phyloP scores from a whole-genome alignment of 345 rosid genomes.

The Excoecaria cochinchinensis region DNA sequence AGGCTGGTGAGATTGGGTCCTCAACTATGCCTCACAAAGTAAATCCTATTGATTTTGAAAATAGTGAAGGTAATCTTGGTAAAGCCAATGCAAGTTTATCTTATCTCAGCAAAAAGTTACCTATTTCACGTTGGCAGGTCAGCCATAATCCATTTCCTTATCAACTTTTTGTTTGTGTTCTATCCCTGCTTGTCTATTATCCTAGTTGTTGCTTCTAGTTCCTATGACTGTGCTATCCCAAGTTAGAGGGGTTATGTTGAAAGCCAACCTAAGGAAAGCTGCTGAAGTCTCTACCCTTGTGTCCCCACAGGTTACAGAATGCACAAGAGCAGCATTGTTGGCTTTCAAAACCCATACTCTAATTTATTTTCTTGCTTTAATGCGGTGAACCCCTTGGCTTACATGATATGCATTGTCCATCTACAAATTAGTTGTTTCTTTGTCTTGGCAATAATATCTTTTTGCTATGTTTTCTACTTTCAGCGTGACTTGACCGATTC shows the following conservation, averaged over 20 bases:
- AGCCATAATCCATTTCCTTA: conserved; percentile 7
- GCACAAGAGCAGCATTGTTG: background rate
- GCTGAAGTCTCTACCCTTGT: background rate
- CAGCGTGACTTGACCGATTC: conserved; percentile 98
- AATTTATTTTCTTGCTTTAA: no score
- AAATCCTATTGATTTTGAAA: conserved; percentile 94
- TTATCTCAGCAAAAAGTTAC: conserved; percentile 73
- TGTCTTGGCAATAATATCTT: conserved; percentile 10
- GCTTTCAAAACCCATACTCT: background rate
- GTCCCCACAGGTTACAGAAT: background rate
- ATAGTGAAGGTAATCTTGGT: conserved; percentile 95
- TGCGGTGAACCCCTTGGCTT: no score
- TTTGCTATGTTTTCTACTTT: conserved; percentile 18
- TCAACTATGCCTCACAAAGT: conserved; percentile 99
- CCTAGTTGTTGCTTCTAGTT: background rate
- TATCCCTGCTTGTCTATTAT: conserved; percentile 3
- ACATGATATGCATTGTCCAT: background rate
- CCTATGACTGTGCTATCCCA: background rate
- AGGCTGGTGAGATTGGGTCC: conserved; percentile 89
- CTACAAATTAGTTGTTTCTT: background rate
- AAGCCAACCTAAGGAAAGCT: background rate
- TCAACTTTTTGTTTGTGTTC: background rate
- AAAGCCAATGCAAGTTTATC: conserved; percentile 76
- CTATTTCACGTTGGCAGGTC: conserved; percentile 95
- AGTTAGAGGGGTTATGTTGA: background rate